A percentile compares a stretch with the other conserved stretches of the same genome.
phyloP scores from a whole-genome alignment of 2,329 filamentous ascomycete genomes.

The Colletotrichum chlorophyti region DNA sequence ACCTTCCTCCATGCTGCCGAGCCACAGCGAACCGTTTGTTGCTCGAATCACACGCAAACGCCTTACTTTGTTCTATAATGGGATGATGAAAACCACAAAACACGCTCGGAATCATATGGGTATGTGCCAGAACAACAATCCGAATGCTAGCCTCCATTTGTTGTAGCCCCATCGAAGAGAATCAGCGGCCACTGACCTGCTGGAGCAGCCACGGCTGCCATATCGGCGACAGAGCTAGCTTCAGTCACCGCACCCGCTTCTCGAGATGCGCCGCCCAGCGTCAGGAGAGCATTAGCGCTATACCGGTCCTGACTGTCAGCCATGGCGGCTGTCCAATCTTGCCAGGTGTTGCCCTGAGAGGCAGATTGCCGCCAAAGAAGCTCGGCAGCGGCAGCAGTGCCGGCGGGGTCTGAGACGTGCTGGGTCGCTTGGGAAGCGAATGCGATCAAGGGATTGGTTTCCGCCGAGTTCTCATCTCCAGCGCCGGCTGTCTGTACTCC shows the following conservation, averaged over 20 bases:
- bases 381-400: conserved; percentile 34
- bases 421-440: conserved; percentile 49
- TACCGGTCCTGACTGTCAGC: conserved; percentile 57
- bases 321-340: conserved; percentile 61
- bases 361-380: conserved; percentile 39
- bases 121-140: background rate
- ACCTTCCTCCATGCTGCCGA: background rate
- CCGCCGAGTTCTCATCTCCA: conserved; percentile 33
- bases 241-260: conserved; percentile 21
- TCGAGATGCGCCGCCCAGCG: conserved; percentile 43
- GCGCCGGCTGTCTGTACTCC: conserved; percentile 21
- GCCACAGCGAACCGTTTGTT: background rate
- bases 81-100: background rate
- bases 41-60: conserved; percentile 2
- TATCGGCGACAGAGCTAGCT: conserved; percentile 22
- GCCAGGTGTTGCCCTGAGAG: conserved; percentile 53
- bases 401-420: conserved; percentile 35
- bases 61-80: conserved; percentile 1
- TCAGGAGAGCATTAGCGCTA: conserved; percentile 56
- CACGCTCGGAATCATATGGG: background rate
- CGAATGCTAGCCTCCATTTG: background rate
- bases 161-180: conserved; percentile 13
- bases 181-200: conserved; percentile 25
- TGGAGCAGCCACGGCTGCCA: conserved; percentile 11
- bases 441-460: conserved; percentile 45